Evolutionary conservation across 1,139 yeast genomes (phyloP), one percentile per base, ranked within the genome.

Genomic region (Nakaseomyces uthaithaninus): DNA sequence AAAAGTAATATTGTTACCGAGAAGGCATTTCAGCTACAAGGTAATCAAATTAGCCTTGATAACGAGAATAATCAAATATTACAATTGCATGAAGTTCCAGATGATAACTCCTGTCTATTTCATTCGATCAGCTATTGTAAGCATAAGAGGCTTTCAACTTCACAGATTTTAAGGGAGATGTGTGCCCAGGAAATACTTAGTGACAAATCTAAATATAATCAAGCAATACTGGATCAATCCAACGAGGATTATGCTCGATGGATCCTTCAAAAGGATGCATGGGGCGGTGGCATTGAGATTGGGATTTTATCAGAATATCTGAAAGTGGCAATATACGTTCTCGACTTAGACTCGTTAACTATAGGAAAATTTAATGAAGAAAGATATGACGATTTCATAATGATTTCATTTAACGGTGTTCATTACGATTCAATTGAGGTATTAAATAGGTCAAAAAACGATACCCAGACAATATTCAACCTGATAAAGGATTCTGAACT

Each of bases 231-330:
- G 47, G 94, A 77, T 16, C 66, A 69, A 44, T 64, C 73, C 0
- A 63, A 69, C 2, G 54, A 59, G 0, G 71, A 72, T 6, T 84
- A 83, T 54, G 64, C 73, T 37, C 50, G 62, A 8, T 83, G 93
- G 93, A 83, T 83, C 22, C 49, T 57, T 36, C 65, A 71, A 45
- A 71, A 70, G 23, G 77, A 72, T 36, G 72, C 84, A 17, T 83
- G 94, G 94, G 94, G 94, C 15, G 94, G 94, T 6, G 93, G 87
- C 3, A 82, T 84, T 34, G 94, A 83, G 56, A 63, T 83, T 42
- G 76, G 79, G 11, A 79, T 84, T 8, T 59, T 84, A 25, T 72
- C 86, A 1, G 66, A 69, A 24, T 67, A 72, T 52, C 67, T 80
- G 39, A 63, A 66, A 3, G 59, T 80, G 4, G 67, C 74, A 4